Evolutionary conservation across 2,329 filamentous ascomycete species (phyloP).

Genomic region (Diaporthe vaccinii): DNA sequence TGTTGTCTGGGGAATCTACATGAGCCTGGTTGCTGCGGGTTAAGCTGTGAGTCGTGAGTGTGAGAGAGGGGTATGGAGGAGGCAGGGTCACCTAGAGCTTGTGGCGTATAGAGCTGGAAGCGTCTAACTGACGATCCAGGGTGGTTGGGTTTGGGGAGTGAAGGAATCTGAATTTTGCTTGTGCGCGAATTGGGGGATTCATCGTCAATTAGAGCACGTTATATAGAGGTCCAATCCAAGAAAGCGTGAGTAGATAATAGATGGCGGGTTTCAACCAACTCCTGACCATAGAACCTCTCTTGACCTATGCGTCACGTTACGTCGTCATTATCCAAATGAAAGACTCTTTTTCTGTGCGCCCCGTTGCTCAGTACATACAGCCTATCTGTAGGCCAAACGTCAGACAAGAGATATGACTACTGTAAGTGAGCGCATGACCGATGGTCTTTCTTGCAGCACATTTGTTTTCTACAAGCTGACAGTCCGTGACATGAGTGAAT

Average conservation of each 20-base stretch:
- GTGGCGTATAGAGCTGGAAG: background rate
- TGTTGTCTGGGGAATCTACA: constrained; percentile 78
- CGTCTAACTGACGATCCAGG: background rate
- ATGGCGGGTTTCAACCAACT: too few species aligned
- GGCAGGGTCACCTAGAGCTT: too few species aligned
- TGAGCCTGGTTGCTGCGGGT: constrained; percentile 70
- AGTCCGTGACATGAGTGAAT: background rate
- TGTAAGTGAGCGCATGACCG: background rate
- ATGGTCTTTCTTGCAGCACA: background rate
- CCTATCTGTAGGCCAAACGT: background rate
- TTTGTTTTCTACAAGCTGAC: background rate
- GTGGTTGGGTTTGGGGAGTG: background rate
- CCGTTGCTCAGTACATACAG: background rate
- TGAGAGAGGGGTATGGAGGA: background rate
- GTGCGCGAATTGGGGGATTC: background rate
- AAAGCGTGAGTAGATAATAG: background rate
- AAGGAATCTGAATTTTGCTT: background rate
- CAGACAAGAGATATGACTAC: background rate
- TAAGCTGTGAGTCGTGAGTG: background rate
- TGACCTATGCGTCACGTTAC: background rate
- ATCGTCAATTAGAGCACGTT: background rate
- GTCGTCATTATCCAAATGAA: background rate
- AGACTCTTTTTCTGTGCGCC: background rate
- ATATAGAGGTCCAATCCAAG: background rate
- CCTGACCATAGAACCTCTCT: too few species aligned